Evolutionary conservation across 192 early-diverging fungal genomes (phyloP), one percentile per base, ranked within the genome.

Genomic region (Obelidium mucronatum): DNA sequence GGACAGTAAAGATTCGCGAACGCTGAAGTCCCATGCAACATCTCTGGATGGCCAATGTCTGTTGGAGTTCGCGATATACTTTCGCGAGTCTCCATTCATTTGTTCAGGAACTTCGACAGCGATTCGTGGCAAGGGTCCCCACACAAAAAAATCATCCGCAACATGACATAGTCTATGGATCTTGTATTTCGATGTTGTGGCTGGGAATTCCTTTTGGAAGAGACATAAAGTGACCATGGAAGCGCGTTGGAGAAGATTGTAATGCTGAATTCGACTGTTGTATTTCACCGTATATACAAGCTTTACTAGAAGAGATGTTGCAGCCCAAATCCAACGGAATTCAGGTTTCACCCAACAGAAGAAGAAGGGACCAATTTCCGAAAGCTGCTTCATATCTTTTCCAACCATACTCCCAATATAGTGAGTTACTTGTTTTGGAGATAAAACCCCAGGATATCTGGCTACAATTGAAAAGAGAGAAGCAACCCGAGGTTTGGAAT

Each of bases 91-190:
- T 3, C 56, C 56, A 58, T 58, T 58, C 56, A 58, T 58, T 4
- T 58, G 56, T 58, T 58, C 56, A 13, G 56, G 56, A 6, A 4
- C 56, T 58, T 58, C 56, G 24, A 58, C 56, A 58, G 5, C 56
- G 56, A 15, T 15, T 5, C 5, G 56, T 24, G 24, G 4, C 56
- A 44, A 17, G 5, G 42, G 42, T 44, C 42, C 42, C 42, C 42
- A 44, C 17, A 44, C 6, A 11, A 44, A 44, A 44, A 44, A 44
- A 44, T 44, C 42, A 5, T 17, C 6, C 42, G 42, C 6, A 44
- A 44, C 17, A 17, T 44, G 42, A 44, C 6, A 44, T 17, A 44
- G 17, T 11, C 5, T 5, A 44, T 44, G 42, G 6, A 44, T 17
- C 17, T 44, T 44, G 6, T 11, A 17, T 44, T 44, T 44, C 42